A percentile compares a stretch with the other conserved stretches of the same genome.
Evolutionary conservation across 495 filamentous ascomycete genomes (phyloP).

Genomic region (Penicillium nucicola): DNA sequence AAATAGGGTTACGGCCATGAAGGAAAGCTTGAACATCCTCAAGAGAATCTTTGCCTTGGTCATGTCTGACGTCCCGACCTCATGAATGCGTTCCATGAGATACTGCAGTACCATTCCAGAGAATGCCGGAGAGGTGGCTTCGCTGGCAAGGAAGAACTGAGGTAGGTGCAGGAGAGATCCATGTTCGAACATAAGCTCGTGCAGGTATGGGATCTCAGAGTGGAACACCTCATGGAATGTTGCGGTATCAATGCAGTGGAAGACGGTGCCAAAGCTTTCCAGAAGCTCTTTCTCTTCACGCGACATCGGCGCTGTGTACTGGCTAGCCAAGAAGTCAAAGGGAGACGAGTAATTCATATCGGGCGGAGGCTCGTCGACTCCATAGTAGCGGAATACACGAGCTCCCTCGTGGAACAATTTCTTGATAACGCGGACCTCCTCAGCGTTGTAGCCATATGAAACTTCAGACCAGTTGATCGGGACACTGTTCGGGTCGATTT

Average conservation of each 20-base stretch:
- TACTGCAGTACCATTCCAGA: constrained; percentile 97
- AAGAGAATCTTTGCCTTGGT: constrained; percentile 88
- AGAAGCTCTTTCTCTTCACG: constrained; percentile 98
- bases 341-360: constrained; percentile 75
- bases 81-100: constrained; percentile 91
- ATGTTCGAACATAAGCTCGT: constrained; percentile 97
- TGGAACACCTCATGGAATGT: constrained; percentile 99
- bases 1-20: constrained; percentile 98
- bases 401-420: constrained; percentile 97
- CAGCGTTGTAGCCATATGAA: constrained; percentile 93
- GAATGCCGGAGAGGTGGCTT: constrained; percentile 95
- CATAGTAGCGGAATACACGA: constrained; percentile 94
- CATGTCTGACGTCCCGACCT: constrained; percentile 87
- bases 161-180: constrained; percentile 90
- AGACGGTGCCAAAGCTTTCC: constrained; percentile 96
- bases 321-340: constrained; percentile 86
- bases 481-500: constrained; percentile 71
- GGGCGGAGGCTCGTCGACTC: constrained; percentile 72
- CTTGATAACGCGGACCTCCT: constrained; percentile 94
- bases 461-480: constrained; percentile 94
- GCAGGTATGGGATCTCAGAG: constrained; percentile 91
- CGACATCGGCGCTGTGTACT: constrained; percentile 84
- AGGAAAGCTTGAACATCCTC: constrained; percentile 95
- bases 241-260: constrained; percentile 96
- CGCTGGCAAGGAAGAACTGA: constrained; percentile 96